These are phyloP conservation scores for Fusarium sp. DNA, from an alignment of 2,329 filamentous ascomycete species.

Conservation along the genomic window DNA sequence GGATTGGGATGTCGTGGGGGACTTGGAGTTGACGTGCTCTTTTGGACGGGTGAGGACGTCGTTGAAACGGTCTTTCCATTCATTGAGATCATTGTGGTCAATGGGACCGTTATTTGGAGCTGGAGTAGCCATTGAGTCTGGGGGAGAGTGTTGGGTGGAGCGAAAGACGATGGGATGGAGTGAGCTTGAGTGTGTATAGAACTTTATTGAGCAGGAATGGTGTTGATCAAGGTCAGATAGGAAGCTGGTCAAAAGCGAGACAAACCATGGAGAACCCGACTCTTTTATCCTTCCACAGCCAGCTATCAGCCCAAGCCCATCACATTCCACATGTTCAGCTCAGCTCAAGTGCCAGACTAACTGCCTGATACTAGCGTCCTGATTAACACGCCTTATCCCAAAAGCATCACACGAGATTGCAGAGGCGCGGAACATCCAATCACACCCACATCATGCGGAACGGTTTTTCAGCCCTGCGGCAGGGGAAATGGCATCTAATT, in stretches of 20 bases:
- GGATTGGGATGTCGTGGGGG: slow-evolving; percentile 50
- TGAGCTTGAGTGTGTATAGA: neutral
- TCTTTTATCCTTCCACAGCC: neutral
- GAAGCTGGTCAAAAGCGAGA: neutral
- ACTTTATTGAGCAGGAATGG: neutral
- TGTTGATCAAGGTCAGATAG: slow-evolving; percentile 11
- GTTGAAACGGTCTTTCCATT: slow-evolving; percentile 59
- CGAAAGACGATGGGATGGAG: neutral
- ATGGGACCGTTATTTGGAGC: slow-evolving; percentile 50
- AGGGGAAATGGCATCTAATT: slow-evolving; percentile 30
- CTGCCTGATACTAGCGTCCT: slow-evolving; percentile 18
- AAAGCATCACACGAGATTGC: slow-evolving; percentile 10
- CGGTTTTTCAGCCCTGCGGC: slow-evolving; percentile 41
- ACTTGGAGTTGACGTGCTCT: slow-evolving; percentile 57
- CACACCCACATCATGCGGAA: neutral
- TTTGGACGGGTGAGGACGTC: slow-evolving; percentile 55
- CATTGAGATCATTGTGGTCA: slow-evolving; percentile 56
- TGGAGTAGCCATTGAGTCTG: slow-evolving; percentile 33
- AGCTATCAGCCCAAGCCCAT: neutral
- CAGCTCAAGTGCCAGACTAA: neutral
- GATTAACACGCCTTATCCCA: neutral
- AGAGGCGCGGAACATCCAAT: slow-evolving; percentile 5
- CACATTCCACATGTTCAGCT: neutral
- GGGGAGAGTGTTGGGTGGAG: neutral
- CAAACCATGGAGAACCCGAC: neutral